These are phyloP conservation scores for Diaporthe caulivora DNA, from an alignment of 2,329 filamentous ascomycete genomes.

Conservation along the genomic window DNA sequence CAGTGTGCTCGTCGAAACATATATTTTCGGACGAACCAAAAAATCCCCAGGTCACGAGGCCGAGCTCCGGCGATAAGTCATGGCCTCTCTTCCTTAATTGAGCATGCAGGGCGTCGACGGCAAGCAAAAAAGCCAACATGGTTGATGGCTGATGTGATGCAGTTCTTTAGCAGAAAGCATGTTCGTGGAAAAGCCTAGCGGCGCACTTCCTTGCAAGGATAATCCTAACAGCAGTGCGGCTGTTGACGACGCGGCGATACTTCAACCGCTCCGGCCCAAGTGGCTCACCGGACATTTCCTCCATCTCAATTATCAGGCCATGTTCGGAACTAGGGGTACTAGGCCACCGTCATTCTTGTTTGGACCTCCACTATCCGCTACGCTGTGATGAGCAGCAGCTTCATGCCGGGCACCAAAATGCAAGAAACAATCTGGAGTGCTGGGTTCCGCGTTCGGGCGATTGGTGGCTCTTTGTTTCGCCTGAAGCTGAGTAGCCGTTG, in stretches of 20 bases:
- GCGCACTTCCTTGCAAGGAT: not conserved
- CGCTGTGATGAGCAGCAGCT: not conserved
- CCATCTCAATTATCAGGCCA: not conserved
- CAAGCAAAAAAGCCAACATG: not conserved
- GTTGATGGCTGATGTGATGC: conserved; percentile 6
- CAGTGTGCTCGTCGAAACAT: conserved; percentile 19
- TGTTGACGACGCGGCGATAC: conserved; percentile 5
- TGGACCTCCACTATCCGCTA: not conserved
- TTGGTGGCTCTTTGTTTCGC: conserved; percentile 29
- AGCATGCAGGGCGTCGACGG: conserved; percentile 6
- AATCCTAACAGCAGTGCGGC: not conserved
- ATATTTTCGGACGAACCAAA: conserved; percentile 26
- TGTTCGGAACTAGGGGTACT: not conserved
- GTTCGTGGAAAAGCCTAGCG: not conserved
- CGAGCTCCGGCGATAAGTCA: not conserved
- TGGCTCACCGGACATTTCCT: not conserved
- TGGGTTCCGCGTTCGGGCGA: conserved; percentile 11
- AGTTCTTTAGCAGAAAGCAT: conserved; percentile 5
- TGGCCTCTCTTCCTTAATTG: not conserved
- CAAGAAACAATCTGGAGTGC: conserved; percentile 17
- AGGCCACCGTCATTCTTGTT: not conserved
- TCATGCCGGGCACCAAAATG: not conserved
- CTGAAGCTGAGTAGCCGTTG: conserved; percentile 26
- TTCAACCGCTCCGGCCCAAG: not conserved
- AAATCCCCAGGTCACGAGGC: conserved; percentile 8